Conservation (phyloP, 2,329 filamentous ascomycete genomes). For the Stylonectria norvegica region DNA sequence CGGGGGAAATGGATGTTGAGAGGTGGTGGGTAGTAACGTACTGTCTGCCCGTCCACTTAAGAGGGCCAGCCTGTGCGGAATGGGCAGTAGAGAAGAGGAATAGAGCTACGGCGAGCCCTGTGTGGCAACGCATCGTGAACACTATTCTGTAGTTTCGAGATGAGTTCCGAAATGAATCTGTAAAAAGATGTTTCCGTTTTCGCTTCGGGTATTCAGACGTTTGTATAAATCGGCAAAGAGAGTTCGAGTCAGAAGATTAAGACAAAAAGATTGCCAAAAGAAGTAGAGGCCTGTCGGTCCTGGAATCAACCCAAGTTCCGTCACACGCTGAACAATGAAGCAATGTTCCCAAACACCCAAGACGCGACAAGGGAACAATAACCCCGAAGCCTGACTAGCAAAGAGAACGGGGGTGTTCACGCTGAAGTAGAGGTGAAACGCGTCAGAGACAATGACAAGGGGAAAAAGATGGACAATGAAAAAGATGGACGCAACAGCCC, state of each 20-base stretch:
- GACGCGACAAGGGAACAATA: conserved; percentile 2
- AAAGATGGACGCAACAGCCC: no score
- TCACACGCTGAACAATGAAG: conserved; percentile 7
- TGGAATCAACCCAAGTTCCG: conserved; percentile 13
- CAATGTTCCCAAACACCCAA: conserved; percentile 6
- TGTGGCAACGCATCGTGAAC: background rate
- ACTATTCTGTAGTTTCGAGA: no score
- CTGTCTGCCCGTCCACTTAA: conserved; percentile 32
- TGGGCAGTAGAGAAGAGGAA: conserved; percentile 28
- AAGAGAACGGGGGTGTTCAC: conserved; percentile 9
- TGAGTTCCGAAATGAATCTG: no score
- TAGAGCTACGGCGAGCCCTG: conserved; percentile 20
- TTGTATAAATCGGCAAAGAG: no score
- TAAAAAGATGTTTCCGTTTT: no score
- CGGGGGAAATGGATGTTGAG: background rate
- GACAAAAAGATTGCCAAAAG: background rate
- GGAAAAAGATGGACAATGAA: conserved; percentile 10
- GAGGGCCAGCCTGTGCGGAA: conserved; percentile 35
- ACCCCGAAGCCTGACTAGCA: no score
- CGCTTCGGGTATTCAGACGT: no score
- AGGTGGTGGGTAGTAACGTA: conserved; percentile 15
- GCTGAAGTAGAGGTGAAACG: conserved; percentile 10
- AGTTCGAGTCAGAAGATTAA: conserved; percentile 6
- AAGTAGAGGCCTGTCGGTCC: conserved; percentile 1
- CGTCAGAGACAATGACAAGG: conserved; percentile 13